Base-by-base conservation (phyloP, 192 early-diverging fungal genomes). In the Physocladia obscura region DNA sequence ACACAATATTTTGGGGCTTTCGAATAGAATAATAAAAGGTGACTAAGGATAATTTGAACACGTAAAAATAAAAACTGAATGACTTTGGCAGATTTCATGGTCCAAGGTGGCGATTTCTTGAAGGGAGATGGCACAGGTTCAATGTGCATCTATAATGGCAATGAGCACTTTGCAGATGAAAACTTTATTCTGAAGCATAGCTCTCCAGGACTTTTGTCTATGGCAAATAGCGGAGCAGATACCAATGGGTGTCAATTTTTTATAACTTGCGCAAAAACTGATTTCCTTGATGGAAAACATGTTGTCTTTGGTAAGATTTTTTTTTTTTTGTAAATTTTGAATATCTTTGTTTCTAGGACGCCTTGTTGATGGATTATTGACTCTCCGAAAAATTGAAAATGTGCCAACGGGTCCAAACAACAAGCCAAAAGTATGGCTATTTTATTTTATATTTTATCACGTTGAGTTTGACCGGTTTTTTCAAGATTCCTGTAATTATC, bases 221-320 rank as follows among this genome's bases (percentile, higher is more conserved):
- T 96, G 94, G 92, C 92, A 35, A 94, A 94, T 70, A 88, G 83
- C 49, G 94, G 94, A 17, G 83, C 90, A 4, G 88, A 94, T 68
- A 88, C 88, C 27, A 96, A 96, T 57, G 94, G 94, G 59, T 93
- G 90, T 67, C 90, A 93, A 82, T 96, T 96, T 73, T 96, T 96
- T 57, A 92, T 96, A 32, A 96, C 94, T 1, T 93, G 91, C 63
- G 89, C 87, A 26, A 91, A 91, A 62, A 88, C 87, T 61, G 91
- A 93, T 34, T 96, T 89, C 68, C 76, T 96, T 77, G 93, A 96
- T 62, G 88, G 87, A 26, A 93, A 93, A 77, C 93, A 96, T 69
- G 92, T 93, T 47, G 91, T 93, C 2, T 93, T 93, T 85, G 91
- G 89, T 36, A 77, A 79, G 49, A 11, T 8, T 80, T 24, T 83